Percentiles rank a stretch among this genome's conserved stretches.
phyloP scores from a whole-genome alignment of 345 rosid genomes.

The Nephelium lappaceum region DNA sequence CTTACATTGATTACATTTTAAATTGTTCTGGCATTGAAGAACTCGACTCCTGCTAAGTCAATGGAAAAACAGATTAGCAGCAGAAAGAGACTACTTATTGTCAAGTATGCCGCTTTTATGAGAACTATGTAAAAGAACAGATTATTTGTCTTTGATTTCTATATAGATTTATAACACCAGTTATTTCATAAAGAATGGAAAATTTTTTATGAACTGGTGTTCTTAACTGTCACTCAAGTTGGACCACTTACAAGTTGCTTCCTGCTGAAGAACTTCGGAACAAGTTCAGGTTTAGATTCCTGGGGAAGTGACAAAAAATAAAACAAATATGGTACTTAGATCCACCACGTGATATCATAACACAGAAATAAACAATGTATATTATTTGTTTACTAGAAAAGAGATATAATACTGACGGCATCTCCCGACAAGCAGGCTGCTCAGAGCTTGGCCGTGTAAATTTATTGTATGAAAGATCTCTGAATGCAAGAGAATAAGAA shows the following conservation, averaged over 20 bases:
- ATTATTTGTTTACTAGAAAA: constrained; percentile 12
- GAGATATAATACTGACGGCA: constrained; percentile 37
- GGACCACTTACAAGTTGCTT: constrained; percentile 36
- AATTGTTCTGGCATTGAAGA: constrained; percentile 41
- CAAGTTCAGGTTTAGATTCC: constrained; percentile 48
- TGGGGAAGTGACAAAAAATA: constrained; percentile 6
- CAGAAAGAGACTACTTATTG: neutral
- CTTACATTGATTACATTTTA: constrained; percentile 50
- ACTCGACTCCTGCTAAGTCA: constrained; percentile 28
- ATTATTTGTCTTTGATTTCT: neutral
- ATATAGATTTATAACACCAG: neutral
- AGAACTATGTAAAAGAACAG: neutral
- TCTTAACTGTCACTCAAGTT: neutral
- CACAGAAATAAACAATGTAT: constrained; percentile 6
- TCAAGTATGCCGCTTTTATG: neutral
- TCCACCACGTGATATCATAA: neutral
- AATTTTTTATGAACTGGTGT: neutral
- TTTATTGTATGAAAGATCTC: constrained; percentile 81
- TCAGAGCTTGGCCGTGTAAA: constrained; percentile 56
- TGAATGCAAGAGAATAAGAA: constrained; percentile 30
- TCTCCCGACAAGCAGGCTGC: constrained; percentile 52
- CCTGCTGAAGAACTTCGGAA: constrained; percentile 38
- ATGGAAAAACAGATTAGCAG: neutral
- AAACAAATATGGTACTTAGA: constrained; percentile 14
- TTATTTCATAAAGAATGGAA: neutral